Evolutionary conservation across 2,329 filamentous ascomycete genomes (phyloP).

Genomic region (Grosmannia penicillata): DNA sequence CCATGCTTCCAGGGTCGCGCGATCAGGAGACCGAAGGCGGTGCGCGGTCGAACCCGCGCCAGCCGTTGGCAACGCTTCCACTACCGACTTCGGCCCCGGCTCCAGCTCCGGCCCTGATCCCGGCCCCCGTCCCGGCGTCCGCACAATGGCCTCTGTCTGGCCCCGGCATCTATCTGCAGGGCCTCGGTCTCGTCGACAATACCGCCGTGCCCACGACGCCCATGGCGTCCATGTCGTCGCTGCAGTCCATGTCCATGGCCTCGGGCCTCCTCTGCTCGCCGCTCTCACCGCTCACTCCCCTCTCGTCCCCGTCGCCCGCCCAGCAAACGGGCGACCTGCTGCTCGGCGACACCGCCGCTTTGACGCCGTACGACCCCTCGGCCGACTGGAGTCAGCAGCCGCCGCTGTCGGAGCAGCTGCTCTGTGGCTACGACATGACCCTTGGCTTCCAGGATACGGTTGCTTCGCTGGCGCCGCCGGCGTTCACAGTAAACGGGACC

Average conservation of each 20-base stretch:
- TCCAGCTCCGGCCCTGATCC: too few species aligned
- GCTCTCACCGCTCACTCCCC: not conserved
- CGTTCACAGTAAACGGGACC: not conserved
- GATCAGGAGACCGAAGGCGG: not conserved
- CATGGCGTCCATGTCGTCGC: too few species aligned
- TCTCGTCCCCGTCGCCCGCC: not conserved
- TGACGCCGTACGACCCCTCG: not conserved
- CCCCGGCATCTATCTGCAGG: not conserved
- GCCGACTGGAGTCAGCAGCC: not conserved
- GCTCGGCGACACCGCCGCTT: not conserved
- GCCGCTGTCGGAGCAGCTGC: not conserved
- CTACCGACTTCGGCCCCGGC: too few species aligned
- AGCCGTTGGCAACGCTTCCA: too few species aligned
- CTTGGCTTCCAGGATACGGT: too few species aligned
- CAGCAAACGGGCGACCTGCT: not conserved
- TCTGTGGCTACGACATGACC: not conserved
- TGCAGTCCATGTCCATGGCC: too few species aligned
- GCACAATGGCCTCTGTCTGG: too few species aligned
- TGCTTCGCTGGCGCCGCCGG: not conserved
- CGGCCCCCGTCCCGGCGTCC: too few species aligned
- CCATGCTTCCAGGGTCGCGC: not conserved
- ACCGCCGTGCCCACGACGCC: not conserved
- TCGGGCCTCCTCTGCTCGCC: too few species aligned
- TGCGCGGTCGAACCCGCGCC: too few species aligned
- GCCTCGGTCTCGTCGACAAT: not conserved